Conservation (phyloP, 208 protist genomes). For the Acanthamoeba quina region DNA sequence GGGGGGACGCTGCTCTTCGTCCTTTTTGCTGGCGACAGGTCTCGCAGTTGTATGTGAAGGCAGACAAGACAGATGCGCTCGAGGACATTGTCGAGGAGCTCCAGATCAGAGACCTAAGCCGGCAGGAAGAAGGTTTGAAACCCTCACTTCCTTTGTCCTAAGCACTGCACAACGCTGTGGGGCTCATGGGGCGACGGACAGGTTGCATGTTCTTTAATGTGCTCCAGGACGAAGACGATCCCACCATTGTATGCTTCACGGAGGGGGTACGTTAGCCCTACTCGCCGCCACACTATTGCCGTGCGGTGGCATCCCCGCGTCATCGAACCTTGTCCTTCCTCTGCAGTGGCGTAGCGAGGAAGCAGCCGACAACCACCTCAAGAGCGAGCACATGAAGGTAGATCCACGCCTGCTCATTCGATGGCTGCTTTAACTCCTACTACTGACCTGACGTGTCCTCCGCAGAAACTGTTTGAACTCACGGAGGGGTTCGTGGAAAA, state of each 20-base stretch:
- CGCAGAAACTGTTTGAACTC: slow-evolving; percentile 34
- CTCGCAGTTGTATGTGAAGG: slow-evolving; percentile 45
- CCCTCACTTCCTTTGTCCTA: no score
- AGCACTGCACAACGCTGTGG: not conserved
- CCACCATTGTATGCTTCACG: slow-evolving; percentile 45
- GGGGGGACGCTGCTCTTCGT: not conserved
- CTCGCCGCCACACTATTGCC: not conserved
- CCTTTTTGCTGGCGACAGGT: not conserved
- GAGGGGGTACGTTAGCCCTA: not conserved
- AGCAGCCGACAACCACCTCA: slow-evolving; percentile 21
- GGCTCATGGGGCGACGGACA: not conserved
- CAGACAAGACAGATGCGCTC: slow-evolving; percentile 15
- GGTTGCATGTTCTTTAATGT: slow-evolving; percentile 60
- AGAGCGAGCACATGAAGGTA: slow-evolving; percentile 34
- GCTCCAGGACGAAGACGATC: slow-evolving; percentile 47
- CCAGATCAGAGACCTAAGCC: slow-evolving; percentile 1
- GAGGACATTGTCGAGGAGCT: slow-evolving; percentile 15
- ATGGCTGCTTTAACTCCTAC: not conserved
- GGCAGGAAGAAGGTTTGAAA: slow-evolving; percentile 13
- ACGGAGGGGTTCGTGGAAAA: slow-evolving; percentile 23
- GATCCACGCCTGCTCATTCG: not conserved
- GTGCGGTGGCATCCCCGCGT: not conserved
- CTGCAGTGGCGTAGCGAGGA: slow-evolving; percentile 32
- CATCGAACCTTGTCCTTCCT: not conserved
- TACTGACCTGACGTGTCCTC: not conserved